These are phyloP conservation scores for Steccherinum ochraceum DNA, from an alignment of 768 basidiomycete genomes.

Conservation along the genomic window DNA sequence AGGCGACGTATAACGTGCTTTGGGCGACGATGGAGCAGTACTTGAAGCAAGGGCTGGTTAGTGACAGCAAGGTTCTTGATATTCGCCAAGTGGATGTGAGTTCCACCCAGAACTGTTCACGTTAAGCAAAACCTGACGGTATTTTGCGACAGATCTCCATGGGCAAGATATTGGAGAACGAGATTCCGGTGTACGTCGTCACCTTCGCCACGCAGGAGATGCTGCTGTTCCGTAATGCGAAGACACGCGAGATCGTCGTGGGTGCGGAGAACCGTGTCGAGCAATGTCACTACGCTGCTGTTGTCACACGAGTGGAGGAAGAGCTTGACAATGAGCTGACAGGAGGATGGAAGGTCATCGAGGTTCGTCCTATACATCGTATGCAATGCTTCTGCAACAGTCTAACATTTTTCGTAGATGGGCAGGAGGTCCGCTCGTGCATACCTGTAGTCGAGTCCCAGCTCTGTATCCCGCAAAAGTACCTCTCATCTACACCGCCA, in stretches of 20 bases:
- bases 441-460: constrained; percentile 29
- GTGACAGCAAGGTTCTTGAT: constrained; percentile 91
- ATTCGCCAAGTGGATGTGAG: constrained; percentile 95
- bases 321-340: constrained; percentile 91
- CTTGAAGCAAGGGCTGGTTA: constrained; percentile 82
- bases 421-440: constrained; percentile 44
- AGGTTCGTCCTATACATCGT: constrained; percentile 49
- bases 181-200: constrained; percentile 85
- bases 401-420: constrained; percentile 31
- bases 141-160: constrained; percentile 53
- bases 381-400: background rate
- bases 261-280: constrained; percentile 90
- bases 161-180: constrained; percentile 87
- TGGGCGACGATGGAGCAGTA: constrained; percentile 98
- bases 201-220: constrained; percentile 94
- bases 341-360: constrained; percentile 96
- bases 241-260: constrained; percentile 79
- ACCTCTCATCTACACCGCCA: background rate
- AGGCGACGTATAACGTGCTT: constrained; percentile 96
- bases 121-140: background rate
- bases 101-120: no score
- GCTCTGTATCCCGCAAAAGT: constrained; percentile 9
- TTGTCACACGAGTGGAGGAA: constrained; percentile 80
- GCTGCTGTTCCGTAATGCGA: constrained; percentile 83
- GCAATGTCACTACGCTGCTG: constrained; percentile 89